Evolutionary conservation across 768 basidiomycete genomes (phyloP), one percentile per base, ranked within the genome.

Genomic region (Russula olivacea): DNA sequence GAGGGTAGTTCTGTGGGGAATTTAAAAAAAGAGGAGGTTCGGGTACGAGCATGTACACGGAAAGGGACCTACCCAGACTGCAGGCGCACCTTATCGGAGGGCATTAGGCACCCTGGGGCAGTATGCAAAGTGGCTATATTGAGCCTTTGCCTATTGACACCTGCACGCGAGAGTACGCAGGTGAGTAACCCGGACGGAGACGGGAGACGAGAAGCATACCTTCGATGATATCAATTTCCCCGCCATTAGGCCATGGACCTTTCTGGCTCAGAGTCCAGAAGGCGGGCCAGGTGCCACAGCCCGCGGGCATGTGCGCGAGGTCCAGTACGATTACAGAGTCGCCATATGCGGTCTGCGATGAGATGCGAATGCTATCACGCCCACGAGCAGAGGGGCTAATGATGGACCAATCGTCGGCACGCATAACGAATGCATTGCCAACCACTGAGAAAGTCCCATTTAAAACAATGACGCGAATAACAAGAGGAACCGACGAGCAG

Each of bases 251-350:
- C 86, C 85, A 87, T 8, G 81, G 82, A 0, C 82, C 81, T 38
- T 61, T 50, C 59, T 68, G 54, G 65, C 82, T 83, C 63, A 81
- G 59, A 45, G 82, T 81, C 85, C 85, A 87, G 69, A 80, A 85
- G 2, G 85, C 85, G 3, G 85, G 85, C 85, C 85, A 87, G n/a
- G 83, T 83, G 25, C 69, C 73, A 60, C 82, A 83, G 25, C 85
- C 85, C 59, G 74, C 70, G 1, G 85, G 85, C 83, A 87, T 86
- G 70, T 86, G 85, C 41, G 69, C 52, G 30, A 86, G 58, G 63
- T 85, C 82, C 45, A 86, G 73, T 9, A 86, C 73, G 17, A 80
- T 66, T 21, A 85, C 61, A 6, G 78, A 74, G 17, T 84, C 81
- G 34, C 66, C 71, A 67, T 80, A 84, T 1, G 79, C 75, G 3